Evolutionary conservation across 2,329 filamentous ascomycete genomes (phyloP).

Genomic region (Fusarium brevicatenulatum): DNA sequence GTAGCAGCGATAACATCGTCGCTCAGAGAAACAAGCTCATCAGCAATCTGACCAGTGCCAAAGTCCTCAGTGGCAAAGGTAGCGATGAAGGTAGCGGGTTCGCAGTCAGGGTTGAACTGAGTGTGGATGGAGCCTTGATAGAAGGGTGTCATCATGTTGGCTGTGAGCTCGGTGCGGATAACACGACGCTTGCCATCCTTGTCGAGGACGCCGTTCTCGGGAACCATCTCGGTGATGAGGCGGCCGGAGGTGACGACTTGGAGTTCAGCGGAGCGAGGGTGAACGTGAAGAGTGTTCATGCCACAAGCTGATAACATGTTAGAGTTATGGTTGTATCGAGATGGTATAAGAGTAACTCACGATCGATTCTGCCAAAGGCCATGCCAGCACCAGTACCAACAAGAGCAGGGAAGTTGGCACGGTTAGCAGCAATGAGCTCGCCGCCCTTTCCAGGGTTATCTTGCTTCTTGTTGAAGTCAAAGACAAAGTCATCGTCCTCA

Average conservation of each 20-base stretch:
- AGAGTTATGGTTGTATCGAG: neutral
- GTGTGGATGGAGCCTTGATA: slow-evolving; percentile 65
- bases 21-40: slow-evolving; percentile 60
- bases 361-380: slow-evolving; percentile 61
- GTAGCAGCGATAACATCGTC: slow-evolving; percentile 58
- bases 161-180: slow-evolving; percentile 54
- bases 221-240: slow-evolving; percentile 62
- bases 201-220: slow-evolving; percentile 60
- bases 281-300: slow-evolving; percentile 67
- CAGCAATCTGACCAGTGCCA: slow-evolving; percentile 61
- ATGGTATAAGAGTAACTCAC: slow-evolving; percentile 32
- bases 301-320: slow-evolving; percentile 55
- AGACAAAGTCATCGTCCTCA: slow-evolving; percentile 58
- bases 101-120: slow-evolving; percentile 66
- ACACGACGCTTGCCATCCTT: slow-evolving; percentile 53
- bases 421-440: slow-evolving; percentile 62
- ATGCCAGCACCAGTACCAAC: slow-evolving; percentile 62
- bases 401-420: slow-evolving; percentile 66
- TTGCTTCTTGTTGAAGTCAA: slow-evolving; percentile 56
- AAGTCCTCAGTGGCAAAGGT: slow-evolving; percentile 62
- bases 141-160: slow-evolving; percentile 63
- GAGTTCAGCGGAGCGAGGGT: slow-evolving; percentile 64
- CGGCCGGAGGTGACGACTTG: slow-evolving; percentile 61
- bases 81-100: slow-evolving; percentile 61
- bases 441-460: slow-evolving; percentile 51